Percentiles rank a stretch among this genome's conserved stretches.
phyloP scores from a whole-genome alignment of 192 early-diverging fungal species.

The Coemansia sp. region DNA sequence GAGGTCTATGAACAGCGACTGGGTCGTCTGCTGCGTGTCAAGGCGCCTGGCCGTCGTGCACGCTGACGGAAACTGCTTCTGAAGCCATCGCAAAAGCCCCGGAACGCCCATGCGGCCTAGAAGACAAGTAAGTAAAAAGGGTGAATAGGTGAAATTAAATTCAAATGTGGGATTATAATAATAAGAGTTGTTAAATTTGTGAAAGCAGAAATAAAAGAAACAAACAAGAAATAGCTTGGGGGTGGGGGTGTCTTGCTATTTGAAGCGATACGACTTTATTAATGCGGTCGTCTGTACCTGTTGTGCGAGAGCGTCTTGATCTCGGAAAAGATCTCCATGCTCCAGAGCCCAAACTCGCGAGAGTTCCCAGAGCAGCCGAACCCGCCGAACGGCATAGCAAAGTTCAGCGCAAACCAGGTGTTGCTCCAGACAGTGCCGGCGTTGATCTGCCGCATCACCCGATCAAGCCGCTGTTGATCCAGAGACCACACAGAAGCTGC shows the following conservation, averaged over 20 bases:
- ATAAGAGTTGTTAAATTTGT: too few species aligned
- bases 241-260: too few species aligned
- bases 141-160: too few species aligned
- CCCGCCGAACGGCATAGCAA: constrained; percentile 77
- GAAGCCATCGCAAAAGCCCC: constrained; percentile 44
- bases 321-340: constrained; percentile 67
- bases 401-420: constrained; percentile 67
- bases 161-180: too few species aligned
- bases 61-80: constrained; percentile 33
- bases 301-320: constrained; percentile 20
- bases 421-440: constrained; percentile 79
- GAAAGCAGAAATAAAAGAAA: too few species aligned
- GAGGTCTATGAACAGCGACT: constrained; percentile 46
- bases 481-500: constrained; percentile 72
- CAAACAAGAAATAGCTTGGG: not conserved
- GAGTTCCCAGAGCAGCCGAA: constrained; percentile 57
- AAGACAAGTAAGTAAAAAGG: too few species aligned
- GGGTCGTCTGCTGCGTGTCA: constrained; percentile 7
- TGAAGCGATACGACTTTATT: too few species aligned
- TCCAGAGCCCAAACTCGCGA: constrained; percentile 62
- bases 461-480: constrained; percentile 57
- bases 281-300: not conserved
- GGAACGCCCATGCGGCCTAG: constrained; percentile 48
- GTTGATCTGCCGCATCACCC: constrained; percentile 61
- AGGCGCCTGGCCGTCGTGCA: constrained; percentile 23